phyloP scores from a whole-genome alignment of 225 moss, liverwort and hornwort species.

The Pleurozium schreberi region DNA sequence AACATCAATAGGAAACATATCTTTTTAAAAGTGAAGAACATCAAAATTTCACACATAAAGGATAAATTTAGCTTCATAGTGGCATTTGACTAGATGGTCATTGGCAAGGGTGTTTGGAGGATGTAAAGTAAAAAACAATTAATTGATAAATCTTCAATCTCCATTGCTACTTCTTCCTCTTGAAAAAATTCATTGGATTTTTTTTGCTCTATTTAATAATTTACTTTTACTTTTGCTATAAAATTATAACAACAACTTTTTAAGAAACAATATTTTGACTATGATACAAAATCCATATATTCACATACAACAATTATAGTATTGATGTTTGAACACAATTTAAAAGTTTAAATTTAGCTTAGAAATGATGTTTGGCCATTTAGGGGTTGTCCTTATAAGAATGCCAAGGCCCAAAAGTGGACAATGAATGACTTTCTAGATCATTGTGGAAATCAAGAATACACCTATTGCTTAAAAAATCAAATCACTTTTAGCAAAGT shows the following conservation, averaged over 20 bases:
- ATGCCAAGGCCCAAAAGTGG: fast-evolving
- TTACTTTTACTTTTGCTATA: neutral
- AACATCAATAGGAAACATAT: neutral
- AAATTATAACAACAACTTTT: neutral
- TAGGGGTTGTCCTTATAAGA: fast-evolving
- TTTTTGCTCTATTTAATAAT: neutral
- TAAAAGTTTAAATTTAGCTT: neutral
- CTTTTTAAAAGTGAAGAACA: neutral
- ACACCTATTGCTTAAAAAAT: neutral
- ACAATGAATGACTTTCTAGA: neutral
- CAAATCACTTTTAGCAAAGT: neutral
- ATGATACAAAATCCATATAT: too few species aligned
- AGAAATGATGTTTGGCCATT: neutral
- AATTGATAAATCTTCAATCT: neutral
- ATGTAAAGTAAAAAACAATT: neutral
- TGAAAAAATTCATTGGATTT: neutral
- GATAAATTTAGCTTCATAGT: neutral
- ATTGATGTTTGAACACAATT: neutral
- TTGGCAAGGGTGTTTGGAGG: neutral
- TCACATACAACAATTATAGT: fast-evolving
- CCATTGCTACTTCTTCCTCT: fast-evolving
- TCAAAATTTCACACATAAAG: neutral
- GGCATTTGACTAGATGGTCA: too few species aligned
- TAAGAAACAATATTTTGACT: fast-evolving
- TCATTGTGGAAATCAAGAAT: too few species aligned